Evolutionary conservation across 805 yeast species (phyloP).

Genomic region (Saitoella complicata): DNA sequence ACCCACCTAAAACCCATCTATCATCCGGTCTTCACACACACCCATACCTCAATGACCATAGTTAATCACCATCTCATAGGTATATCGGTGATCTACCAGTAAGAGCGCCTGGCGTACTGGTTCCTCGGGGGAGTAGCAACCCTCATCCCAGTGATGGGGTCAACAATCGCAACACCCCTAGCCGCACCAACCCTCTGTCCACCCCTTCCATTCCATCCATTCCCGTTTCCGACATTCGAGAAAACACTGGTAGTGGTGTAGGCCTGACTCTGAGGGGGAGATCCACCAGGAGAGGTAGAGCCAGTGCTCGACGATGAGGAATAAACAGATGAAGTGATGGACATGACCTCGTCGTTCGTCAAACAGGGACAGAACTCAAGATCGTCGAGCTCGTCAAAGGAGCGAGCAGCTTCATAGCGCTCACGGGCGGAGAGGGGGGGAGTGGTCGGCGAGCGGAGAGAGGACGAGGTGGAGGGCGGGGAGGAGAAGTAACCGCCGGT

Average conservation of each 20-base stretch:
- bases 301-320: conserved; percentile 12
- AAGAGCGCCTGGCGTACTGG: too few relatives aligned
- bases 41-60: too few relatives aligned
- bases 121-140: conserved; percentile 27
- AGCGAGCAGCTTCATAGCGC: conserved; percentile 45
- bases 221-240: conserved; percentile 6
- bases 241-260: conserved; percentile 1
- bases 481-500: too few relatives aligned
- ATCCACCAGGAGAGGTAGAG: conserved; percentile 7
- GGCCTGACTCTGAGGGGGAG: conserved; percentile 2
- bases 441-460: too few relatives aligned
- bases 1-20: too few relatives aligned
- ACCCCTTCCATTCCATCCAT: neutral
- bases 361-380: conserved; percentile 46
- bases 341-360: conserved; percentile 12
- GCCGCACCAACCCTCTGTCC: neutral
- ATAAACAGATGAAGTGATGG: neutral
- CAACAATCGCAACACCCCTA: conserved; percentile 34
- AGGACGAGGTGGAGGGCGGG: too few relatives aligned
- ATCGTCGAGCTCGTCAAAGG: conserved; percentile 59
- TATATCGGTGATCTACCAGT: too few relatives aligned
- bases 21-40: too few relatives aligned
- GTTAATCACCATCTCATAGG: too few relatives aligned
- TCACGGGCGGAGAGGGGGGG: conserved; percentile 6
- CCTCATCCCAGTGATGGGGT: conserved; percentile 38